A percentile compares a stretch with the other conserved stretches of the same genome.
phyloP scores from a whole-genome alignment of 2,329 filamentous ascomycete genomes.

The Dactylellina sp. region DNA sequence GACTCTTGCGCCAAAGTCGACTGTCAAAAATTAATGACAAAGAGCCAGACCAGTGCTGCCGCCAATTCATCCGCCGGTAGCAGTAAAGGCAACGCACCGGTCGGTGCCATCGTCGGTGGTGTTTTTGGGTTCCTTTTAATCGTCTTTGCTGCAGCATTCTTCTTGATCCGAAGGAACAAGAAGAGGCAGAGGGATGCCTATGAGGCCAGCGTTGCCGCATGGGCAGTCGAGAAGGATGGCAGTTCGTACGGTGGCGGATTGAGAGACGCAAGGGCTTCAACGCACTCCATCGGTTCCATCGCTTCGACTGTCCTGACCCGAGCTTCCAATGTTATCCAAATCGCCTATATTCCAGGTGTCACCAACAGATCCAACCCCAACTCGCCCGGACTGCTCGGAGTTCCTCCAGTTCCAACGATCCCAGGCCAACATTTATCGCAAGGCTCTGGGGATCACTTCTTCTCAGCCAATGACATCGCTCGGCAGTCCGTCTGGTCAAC shows the following conservation, averaged over 20 bases:
- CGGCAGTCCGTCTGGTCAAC: slow-evolving; percentile 60
- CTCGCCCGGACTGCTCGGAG: slow-evolving; percentile 78
- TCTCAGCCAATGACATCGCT: slow-evolving; percentile 60
- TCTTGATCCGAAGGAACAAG: slow-evolving; percentile 86
- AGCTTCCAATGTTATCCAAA: slow-evolving; percentile 98
- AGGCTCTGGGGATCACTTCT: slow-evolving; percentile 59
- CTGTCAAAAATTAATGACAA: slow-evolving; percentile 64
- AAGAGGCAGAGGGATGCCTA: slow-evolving; percentile 73
- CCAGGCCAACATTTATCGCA: slow-evolving; percentile 67
- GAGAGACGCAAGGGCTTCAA: slow-evolving; percentile 70
- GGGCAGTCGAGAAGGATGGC: slow-evolving; percentile 71
- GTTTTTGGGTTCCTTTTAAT: slow-evolving; percentile 85
- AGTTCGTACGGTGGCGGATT: slow-evolving; percentile 64
- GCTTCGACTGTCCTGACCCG: slow-evolving; percentile 94
- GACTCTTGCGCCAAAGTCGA: slow-evolving; percentile 70
- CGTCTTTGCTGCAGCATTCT: slow-evolving; percentile 78
- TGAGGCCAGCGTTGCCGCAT: slow-evolving; percentile 69
- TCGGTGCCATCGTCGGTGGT: slow-evolving; percentile 89
- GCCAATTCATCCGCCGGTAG: slow-evolving; percentile 53
- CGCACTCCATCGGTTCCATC: slow-evolving; percentile 88
- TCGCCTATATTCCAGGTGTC: slow-evolving; percentile 97
- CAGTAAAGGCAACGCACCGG: slow-evolving; percentile 68
- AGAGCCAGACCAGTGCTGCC: slow-evolving; percentile 63
- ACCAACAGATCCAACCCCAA: slow-evolving; percentile 88
- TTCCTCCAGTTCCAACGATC: slow-evolving; percentile 93